Percentiles rank a stretch among this genome's conserved stretches.
Conservation (phyloP, 2,329 filamentous ascomycete genomes). For the Penicillium glabrum region DNA sequence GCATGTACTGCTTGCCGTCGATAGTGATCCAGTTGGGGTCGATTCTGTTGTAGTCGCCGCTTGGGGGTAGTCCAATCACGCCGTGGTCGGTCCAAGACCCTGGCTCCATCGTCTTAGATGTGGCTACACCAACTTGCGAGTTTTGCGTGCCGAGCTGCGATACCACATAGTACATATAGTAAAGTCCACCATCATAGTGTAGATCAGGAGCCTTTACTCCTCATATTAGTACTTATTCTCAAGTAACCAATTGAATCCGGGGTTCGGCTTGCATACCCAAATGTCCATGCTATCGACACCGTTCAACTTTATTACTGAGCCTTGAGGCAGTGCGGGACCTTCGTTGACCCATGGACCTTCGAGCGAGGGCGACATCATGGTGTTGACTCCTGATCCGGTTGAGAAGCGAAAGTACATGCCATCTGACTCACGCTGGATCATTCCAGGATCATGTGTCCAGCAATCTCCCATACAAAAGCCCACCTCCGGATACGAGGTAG, state of each 20-base stretch:
- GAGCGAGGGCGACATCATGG: conserved; percentile 47
- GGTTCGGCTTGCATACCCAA: conserved; percentile 42
- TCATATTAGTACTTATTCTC: neutral
- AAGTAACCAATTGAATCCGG: neutral
- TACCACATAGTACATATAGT: conserved; percentile 67
- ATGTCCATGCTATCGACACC: conserved; percentile 44
- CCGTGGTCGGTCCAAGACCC: conserved; percentile 40
- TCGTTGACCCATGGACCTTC: conserved; percentile 52
- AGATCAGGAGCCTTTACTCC: conserved; percentile 62
- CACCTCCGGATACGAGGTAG: conserved; percentile 28
- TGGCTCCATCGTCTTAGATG: conserved; percentile 42
- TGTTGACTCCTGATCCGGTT: conserved; percentile 50
- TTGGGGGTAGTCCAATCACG: conserved; percentile 37
- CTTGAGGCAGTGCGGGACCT: conserved; percentile 46
- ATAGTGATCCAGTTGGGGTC: conserved; percentile 56
- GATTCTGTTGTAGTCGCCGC: conserved; percentile 57
- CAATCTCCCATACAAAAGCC: conserved; percentile 34
- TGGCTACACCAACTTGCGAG: conserved; percentile 62
- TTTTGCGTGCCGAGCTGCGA: conserved; percentile 60
- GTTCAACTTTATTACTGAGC: conserved; percentile 44
- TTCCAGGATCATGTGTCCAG: conserved; percentile 49
- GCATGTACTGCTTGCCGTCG: conserved; percentile 48
- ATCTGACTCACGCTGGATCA: conserved; percentile 50
- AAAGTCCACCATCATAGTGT: conserved; percentile 54
- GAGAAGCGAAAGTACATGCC: conserved; percentile 56